Percentiles rank a stretch among this genome's conserved stretches.
Conservation (phyloP, 2,329 filamentous ascomycete genomes). For the Pestalotiopsis fici region DNA sequence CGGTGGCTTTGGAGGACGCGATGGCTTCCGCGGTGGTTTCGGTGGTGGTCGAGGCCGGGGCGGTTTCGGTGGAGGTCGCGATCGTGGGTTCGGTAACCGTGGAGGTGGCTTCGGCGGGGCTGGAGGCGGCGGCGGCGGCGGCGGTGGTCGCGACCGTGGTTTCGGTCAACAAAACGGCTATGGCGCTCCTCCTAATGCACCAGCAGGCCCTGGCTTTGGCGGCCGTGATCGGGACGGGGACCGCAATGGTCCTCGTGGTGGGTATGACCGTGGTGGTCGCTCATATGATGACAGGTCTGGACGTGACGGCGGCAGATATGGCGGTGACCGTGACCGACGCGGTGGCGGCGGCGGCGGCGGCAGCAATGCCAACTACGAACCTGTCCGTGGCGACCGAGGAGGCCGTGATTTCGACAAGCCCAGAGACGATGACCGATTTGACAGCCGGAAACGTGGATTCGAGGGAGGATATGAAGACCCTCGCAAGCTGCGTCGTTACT, state of each 20-base stretch:
- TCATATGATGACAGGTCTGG: conserved; percentile 61
- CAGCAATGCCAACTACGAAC: conserved; percentile 82
- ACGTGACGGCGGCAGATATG: conserved; percentile 45
- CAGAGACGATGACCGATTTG: conserved; percentile 50
- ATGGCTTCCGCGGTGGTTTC: conserved; percentile 57
- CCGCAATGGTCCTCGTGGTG: conserved; percentile 49
- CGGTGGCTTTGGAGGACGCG: conserved; percentile 57
- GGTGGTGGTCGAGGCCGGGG: conserved; percentile 47
- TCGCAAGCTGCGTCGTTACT: conserved; percentile 64
- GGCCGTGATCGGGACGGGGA: conserved; percentile 48
- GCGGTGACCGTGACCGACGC: conserved; percentile 32
- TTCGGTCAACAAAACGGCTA: conserved; percentile 48
- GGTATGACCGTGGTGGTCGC: conserved; percentile 59
- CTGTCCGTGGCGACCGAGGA: conserved; percentile 63
- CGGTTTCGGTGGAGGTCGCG: conserved; percentile 51
- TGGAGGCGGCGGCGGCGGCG: conserved; percentile 47
- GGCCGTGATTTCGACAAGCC: conserved; percentile 58
- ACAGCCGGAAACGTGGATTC: conserved; percentile 66
- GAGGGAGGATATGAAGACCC: conserved; percentile 81
- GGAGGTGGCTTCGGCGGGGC: conserved; percentile 50
- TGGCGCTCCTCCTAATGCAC: conserved; percentile 58
- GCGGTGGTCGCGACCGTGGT: conserved; percentile 47
- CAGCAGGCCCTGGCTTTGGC: conserved; percentile 58
- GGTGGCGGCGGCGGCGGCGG: conserved; percentile 31
- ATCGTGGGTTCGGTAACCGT: conserved; percentile 52